These are phyloP conservation scores for Clarireedia paspali DNA, from an alignment of 2,329 filamentous ascomycete species.

Conservation along the genomic window DNA sequence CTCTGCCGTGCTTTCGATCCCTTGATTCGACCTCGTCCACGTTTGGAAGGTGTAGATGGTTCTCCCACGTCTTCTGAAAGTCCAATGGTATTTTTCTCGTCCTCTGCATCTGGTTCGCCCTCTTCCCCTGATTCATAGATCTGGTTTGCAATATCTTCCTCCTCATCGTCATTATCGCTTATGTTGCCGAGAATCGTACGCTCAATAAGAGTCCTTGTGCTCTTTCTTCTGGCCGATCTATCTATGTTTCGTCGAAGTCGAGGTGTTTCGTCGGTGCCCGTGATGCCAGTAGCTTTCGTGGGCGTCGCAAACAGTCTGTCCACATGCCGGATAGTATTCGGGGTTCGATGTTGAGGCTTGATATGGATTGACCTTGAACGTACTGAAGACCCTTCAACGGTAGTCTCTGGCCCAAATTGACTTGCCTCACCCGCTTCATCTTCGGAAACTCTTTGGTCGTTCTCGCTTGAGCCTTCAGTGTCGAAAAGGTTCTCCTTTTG, in stretches of 20 bases:
- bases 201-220: conserved; percentile 67
- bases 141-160: conserved; percentile 58
- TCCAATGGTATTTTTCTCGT: conserved; percentile 25
- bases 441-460: neutral
- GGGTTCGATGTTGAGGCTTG: conserved; percentile 14
- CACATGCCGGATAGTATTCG: conserved; percentile 15
- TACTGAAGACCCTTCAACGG: neutral
- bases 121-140: conserved; percentile 56
- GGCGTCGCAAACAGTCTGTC: conserved; percentile 28
- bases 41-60: conserved; percentile 44
- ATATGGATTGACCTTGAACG: neutral
- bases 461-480: conserved; percentile 1
- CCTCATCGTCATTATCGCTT: conserved; percentile 65
- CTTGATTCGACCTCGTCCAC: conserved; percentile 37
- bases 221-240: conserved; percentile 81
- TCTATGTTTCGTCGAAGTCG: conserved; percentile 46
- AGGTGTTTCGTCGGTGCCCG: conserved; percentile 20
- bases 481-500: neutral
- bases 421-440: neutral
- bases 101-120: conserved; percentile 31
- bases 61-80: conserved; percentile 28
- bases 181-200: conserved; percentile 55
- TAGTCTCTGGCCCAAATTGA: neutral
- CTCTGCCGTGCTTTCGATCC: conserved; percentile 42
- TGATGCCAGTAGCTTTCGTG: conserved; percentile 14